Evolutionary conservation across 352 stramenopile genomes (phyloP).

Genomic region (Blastocystis hominis): DNA sequence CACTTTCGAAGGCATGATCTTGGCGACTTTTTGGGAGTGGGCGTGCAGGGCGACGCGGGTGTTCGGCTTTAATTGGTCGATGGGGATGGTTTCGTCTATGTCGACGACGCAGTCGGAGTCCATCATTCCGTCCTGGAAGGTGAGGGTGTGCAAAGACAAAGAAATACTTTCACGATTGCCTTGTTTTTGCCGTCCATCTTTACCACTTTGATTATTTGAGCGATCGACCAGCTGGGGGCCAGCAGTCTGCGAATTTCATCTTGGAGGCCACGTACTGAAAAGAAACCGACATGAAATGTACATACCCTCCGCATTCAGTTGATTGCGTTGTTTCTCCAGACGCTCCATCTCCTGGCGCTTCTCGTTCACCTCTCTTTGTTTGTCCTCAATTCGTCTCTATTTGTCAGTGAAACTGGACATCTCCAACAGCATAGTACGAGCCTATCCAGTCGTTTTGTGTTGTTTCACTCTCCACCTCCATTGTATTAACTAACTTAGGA

Average conservation of each 20-base stretch:
- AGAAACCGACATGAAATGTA: neutral
- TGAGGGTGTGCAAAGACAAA: neutral
- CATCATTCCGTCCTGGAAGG: slow-evolving; percentile 72
- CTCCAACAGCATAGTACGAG: slow-evolving; percentile 14
- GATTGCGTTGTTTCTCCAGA: slow-evolving; percentile 95
- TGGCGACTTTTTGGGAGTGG: slow-evolving; percentile 97
- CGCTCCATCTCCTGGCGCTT: slow-evolving; percentile 88
- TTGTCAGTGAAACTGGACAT: neutral
- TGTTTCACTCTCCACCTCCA: slow-evolving; percentile 11
- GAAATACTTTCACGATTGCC: slow-evolving; percentile 87
- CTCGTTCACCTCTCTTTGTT: slow-evolving; percentile 82
- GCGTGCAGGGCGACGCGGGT: slow-evolving; percentile 93
- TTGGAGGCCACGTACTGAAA: slow-evolving; percentile 82
- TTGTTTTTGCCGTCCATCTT: slow-evolving; percentile 79
- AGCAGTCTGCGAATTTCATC: slow-evolving; percentile 96
- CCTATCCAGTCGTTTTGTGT: slow-evolving; percentile 23
- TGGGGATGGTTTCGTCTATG: slow-evolving; percentile 89
- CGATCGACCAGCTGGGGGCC: slow-evolving; percentile 92
- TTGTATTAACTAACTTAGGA: neutral
- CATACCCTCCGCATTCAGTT: slow-evolving; percentile 93
- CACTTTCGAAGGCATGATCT: slow-evolving; percentile 96
- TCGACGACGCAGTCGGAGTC: slow-evolving; percentile 99
- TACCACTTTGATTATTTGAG: slow-evolving; percentile 98
- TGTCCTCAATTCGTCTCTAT: slow-evolving; percentile 83
- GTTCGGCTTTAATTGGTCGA: slow-evolving; percentile 89